These are phyloP conservation scores for Citrus sp. DNA, from an alignment of 345 rosid species.

Conservation along the genomic window DNA sequence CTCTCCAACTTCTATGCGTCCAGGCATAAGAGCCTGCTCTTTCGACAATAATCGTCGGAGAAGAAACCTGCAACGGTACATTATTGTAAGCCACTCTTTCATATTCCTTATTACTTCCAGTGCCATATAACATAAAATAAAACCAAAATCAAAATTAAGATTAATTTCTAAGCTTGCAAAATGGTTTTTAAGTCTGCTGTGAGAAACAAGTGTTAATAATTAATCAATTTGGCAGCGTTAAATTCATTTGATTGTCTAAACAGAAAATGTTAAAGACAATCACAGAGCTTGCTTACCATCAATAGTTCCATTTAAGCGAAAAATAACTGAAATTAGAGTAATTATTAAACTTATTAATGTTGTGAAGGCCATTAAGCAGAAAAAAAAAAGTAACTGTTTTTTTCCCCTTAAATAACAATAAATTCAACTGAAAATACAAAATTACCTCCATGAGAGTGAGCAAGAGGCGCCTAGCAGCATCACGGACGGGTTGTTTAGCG, in stretches of 20 bases:
- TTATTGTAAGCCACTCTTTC: slow-evolving; percentile 5
- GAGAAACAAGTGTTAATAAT: not conserved
- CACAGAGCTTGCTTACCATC: not conserved
- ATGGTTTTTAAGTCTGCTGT: not conserved
- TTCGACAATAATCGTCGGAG: slow-evolving; percentile 95
- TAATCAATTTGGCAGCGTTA: not conserved
- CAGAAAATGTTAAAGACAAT: not conserved
- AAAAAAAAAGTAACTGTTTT: not conserved
- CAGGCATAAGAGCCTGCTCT: slow-evolving; percentile 98
- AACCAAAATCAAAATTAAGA: not conserved
- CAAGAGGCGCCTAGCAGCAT: slow-evolving; percentile 88
- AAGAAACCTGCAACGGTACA: slow-evolving; percentile 68
- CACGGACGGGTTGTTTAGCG: slow-evolving; percentile 88
- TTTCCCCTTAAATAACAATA: not conserved
- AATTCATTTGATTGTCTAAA: not conserved
- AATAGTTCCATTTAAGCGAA: not conserved
- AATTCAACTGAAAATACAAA: not conserved
- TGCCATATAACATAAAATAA: not conserved
- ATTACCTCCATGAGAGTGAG: slow-evolving; percentile 98
- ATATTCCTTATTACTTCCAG: not conserved
- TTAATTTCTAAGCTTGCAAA: too few relatives aligned
- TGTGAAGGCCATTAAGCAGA: not conserved
- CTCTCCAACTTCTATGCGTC: slow-evolving; percentile 96
- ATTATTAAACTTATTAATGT: not conserved
- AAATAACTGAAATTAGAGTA: not conserved